Evolutionary conservation across 306 rosid genomes (phyloP), one percentile per base, ranked within the genome.

Genomic region (Medicago lupulina): DNA sequence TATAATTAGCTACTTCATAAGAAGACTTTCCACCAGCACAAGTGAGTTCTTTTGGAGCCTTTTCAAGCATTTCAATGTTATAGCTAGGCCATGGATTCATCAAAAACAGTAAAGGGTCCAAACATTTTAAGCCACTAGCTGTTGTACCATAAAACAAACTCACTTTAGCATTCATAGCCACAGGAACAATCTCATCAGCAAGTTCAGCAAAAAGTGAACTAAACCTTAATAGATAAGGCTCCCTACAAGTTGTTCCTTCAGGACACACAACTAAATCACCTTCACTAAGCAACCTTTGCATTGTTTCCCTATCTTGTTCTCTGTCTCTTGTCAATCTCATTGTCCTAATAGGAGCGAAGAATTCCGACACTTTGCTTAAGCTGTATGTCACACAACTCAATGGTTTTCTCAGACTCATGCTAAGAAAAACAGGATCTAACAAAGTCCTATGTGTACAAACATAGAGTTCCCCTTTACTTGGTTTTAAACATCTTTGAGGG

Each of bases 391-490:
- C 92, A 0, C 97, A 91, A 7, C 88, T 91, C 61, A 93, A 76
- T 17, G 87, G 87, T 79, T 78, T 91, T 3, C 80, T 79, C 34
- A 91, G 28, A 43, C 81, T 38, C 1, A 71, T 40, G 82, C 92
- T 87, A 3, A 91, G 89, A 19, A 91, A 85, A 49, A 93, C 88
- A 3, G 98, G 98, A 79, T 93, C 98, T 23, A 89, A 18, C 1
- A 93, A 89, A 0, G 98, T 91, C 50, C 93, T 88, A 64, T 91
- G 98, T 57, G 79, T 85, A 60, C 97, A 93, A 8, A 93, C 97
- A 73, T 85, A 93, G 7, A 93, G 85, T 19, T 88, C 88, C 17
- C 97, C 90, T 59, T 81, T 86, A 28, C 78, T 51, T 36, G 10
- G 67, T 6, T 53, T 59, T 72, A 83, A 49, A 15, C 4, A 31